Conservation (phyloP, 768 basidiomycete species). For the Trametes punicea region DNA sequence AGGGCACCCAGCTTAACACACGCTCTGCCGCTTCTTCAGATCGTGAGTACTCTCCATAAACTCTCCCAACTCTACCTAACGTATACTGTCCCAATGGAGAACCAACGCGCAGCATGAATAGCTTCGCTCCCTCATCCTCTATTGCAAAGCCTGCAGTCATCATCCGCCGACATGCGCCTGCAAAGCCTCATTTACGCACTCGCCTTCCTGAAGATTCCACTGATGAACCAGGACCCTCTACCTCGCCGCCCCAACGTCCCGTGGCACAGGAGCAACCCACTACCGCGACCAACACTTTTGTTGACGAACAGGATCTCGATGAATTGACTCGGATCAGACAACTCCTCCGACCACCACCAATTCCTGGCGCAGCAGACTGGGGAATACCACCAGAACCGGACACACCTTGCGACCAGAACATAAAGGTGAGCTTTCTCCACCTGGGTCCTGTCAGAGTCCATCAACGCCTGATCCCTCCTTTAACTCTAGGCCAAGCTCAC, state of each 20-base stretch:
- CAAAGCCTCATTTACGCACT: slow-evolving; percentile 47
- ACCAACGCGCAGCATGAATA: background rate
- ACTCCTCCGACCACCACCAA: slow-evolving; percentile 59
- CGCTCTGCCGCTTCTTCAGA: slow-evolving; percentile 37
- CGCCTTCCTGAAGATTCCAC: slow-evolving; percentile 45
- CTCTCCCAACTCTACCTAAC: background rate
- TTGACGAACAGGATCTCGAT: slow-evolving; percentile 13
- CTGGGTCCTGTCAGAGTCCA: no score
- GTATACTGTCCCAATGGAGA: background rate
- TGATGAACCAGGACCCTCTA: slow-evolving; percentile 13
- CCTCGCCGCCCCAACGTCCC: slow-evolving; percentile 17
- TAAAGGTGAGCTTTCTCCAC: slow-evolving; percentile 45
- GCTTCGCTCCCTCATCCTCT: background rate
- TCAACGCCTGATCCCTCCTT: no score
- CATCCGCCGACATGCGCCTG: slow-evolving; percentile 50
- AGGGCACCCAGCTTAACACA: slow-evolving; percentile 41
- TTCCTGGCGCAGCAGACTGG: slow-evolving; percentile 67
- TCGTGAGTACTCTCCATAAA: slow-evolving; percentile 33
- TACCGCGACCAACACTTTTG: background rate
- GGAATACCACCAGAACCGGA: slow-evolving; percentile 65
- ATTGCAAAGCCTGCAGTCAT: slow-evolving; percentile 49
- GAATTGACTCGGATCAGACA: slow-evolving; percentile 54
- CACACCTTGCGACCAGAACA: slow-evolving; percentile 55
- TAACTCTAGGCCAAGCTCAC: slow-evolving; percentile 86
- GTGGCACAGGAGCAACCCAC: background rate